Evolutionary conservation across 345 rosid species (phyloP).

Genomic region (Rhizophora mangle): DNA sequence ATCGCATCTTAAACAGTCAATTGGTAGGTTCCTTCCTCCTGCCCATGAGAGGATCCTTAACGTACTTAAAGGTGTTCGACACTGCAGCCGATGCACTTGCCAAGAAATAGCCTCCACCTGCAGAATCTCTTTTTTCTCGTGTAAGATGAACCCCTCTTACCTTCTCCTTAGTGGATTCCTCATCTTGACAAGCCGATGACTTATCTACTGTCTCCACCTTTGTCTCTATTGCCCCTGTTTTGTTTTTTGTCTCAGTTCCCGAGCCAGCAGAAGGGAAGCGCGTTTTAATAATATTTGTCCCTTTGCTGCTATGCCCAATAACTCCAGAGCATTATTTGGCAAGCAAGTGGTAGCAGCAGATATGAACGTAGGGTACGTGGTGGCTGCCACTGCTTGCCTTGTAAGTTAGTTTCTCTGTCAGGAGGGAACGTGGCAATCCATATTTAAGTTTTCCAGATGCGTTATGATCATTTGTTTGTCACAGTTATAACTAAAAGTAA

Average conservation of each 20-base stretch:
- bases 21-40: background rate
- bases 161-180: slow-evolving; percentile 26
- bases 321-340: background rate
- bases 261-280: background rate
- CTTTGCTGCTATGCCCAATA: no score
- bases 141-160: slow-evolving; percentile 39
- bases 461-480: no score
- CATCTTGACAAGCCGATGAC: slow-evolving; percentile 23
- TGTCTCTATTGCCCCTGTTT: slow-evolving; percentile 15
- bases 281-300: background rate
- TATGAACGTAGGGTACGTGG: slow-evolving; percentile 10
- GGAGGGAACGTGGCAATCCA: background rate
- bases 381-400: slow-evolving; percentile 10
- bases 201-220: slow-evolving; percentile 31
- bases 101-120: slow-evolving; percentile 12
- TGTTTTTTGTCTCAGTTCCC: background rate
- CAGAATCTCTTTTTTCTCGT: slow-evolving; percentile 10
- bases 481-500: no score
- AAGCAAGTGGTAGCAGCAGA: background rate
- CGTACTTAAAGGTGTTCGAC: background rate
- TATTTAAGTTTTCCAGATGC: background rate
- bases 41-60: background rate
- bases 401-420: background rate
- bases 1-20: background rate
- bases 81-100: slow-evolving; percentile 27